Base-by-base conservation (phyloP, 2,329 filamentous ascomycete genomes). In the Beauveria brongniartii region DNA sequence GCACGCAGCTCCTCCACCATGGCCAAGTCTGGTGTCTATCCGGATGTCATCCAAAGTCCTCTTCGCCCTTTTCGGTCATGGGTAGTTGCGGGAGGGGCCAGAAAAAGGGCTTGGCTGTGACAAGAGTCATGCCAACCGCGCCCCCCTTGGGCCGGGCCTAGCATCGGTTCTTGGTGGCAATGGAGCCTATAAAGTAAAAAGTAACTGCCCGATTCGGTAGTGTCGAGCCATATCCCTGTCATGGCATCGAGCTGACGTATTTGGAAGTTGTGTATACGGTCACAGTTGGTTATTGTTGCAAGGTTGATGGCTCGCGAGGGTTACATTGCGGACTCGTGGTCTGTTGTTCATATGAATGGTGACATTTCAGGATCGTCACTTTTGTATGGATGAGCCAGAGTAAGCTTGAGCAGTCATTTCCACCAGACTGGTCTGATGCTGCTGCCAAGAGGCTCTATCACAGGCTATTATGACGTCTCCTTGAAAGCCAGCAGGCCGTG, bases 171-270 rank as follows among this genome's bases (percentile, higher is more conserved):
- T 20, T 22, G 20, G 16, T 18, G 12, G 34, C 37, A 28, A 22
- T 16, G 30, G 30, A 47, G 3, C 4, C 34, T 16, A 20, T 12
- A 8, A 12, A 7, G 16, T 14, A 9, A 41, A 47, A 48, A 40
- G 56, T 28, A 59, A 47, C 56, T 52, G 52, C 56, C 56, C 37
- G 47, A 44, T 59, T 44, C n/a, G 34, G 56, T 59, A 59, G 47
- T 24, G n/a, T 51, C n/a, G 47, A 26, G 50, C 40, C 30, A 5
- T 7, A 53, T 53, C 20, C 52, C 22, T 40, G 12, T 37, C 34
- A 37, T 16, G 34, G 9, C 40, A 52, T 59, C 24, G 30, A 26
- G 34, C 46, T 51, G 56, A 30, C 55, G 22, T n/a, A 18, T 37
- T 28, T 9, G 18, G 20, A 22, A 10, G 46, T 58, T 58, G 14